These are phyloP conservation scores for Paecilomyces niveus DNA, from an alignment of 2,329 filamentous ascomycete species.

Conservation along the genomic window DNA sequence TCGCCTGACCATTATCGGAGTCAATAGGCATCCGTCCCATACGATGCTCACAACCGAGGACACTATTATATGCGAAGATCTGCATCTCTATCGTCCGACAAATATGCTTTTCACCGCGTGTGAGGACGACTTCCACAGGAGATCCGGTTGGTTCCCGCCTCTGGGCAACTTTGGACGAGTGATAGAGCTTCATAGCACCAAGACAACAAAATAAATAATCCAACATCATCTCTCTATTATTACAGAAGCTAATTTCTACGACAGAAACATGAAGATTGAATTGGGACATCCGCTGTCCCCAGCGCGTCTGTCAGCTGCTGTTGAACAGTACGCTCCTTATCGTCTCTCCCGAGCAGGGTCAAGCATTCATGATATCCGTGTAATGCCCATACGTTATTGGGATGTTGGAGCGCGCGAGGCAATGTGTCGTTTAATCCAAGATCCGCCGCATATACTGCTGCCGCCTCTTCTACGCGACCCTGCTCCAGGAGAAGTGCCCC, in stretches of 20 bases:
- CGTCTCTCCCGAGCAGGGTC: constrained; percentile 39
- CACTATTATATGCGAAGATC: constrained; percentile 53
- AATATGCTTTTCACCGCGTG: constrained; percentile 52
- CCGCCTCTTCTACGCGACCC: constrained; percentile 50
- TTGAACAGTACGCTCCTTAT: constrained; percentile 23
- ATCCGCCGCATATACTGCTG: constrained; percentile 50
- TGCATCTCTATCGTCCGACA: constrained; percentile 48
- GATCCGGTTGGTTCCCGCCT: constrained; percentile 50
- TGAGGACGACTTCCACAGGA: constrained; percentile 35
- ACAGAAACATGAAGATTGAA: constrained; percentile 50
- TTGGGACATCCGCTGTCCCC: constrained; percentile 49
- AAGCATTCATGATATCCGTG: constrained; percentile 66
- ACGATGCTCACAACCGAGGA: constrained; percentile 21
- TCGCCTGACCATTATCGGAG: neutral
- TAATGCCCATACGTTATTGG: constrained; percentile 65
- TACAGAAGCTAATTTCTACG: neutral
- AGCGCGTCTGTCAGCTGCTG: constrained; percentile 43
- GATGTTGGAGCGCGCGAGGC: constrained; percentile 45
- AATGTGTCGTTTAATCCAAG: constrained; percentile 45
- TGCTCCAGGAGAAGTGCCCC: constrained; percentile 64
- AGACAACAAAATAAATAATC: neutral
- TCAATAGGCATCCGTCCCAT: neutral
- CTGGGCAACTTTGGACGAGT: constrained; percentile 37
- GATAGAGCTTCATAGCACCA: neutral
- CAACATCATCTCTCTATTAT: neutral